phyloP scores from a whole-genome alignment of 2,329 filamentous ascomycete species.

The Zelopaecilomyces penicillatus region DNA sequence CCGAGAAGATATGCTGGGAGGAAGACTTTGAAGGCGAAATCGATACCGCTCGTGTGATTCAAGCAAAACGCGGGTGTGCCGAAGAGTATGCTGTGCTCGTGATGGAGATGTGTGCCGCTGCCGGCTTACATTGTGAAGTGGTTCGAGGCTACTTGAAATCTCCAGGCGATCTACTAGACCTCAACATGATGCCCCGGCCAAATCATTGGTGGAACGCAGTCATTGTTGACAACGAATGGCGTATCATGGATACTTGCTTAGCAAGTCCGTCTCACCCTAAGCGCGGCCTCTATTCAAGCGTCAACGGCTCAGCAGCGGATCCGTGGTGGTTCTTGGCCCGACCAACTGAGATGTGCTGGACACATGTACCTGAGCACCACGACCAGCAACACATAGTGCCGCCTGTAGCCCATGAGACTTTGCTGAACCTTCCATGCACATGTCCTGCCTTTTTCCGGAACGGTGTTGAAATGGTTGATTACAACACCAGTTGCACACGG shows the following conservation, averaged over 20 bases:
- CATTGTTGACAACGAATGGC: slow-evolving; percentile 88
- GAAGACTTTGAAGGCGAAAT: slow-evolving; percentile 83
- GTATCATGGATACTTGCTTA: slow-evolving; percentile 88
- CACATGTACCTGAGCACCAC: slow-evolving; percentile 81
- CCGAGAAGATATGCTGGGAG: slow-evolving; percentile 93
- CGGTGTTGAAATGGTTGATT: slow-evolving; percentile 70
- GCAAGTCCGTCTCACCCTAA: slow-evolving; percentile 85
- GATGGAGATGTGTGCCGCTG: slow-evolving; percentile 85
- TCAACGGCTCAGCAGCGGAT: slow-evolving; percentile 63
- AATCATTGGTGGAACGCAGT: slow-evolving; percentile 99
- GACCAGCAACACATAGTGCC: slow-evolving; percentile 91
- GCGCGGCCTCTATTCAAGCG: slow-evolving; percentile 67
- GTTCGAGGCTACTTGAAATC: slow-evolving; percentile 85
- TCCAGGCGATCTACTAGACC: slow-evolving; percentile 74
- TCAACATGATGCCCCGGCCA: slow-evolving; percentile 71
- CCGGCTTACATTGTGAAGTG: slow-evolving; percentile 80
- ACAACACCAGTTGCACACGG: slow-evolving; percentile 77
- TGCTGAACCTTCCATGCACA: slow-evolving; percentile 78
- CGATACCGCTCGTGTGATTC: slow-evolving; percentile 75
- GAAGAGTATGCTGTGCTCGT: slow-evolving; percentile 87
- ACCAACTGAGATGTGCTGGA: slow-evolving; percentile 88
- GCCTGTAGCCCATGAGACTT: slow-evolving; percentile 72
- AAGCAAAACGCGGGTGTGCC: slow-evolving; percentile 73
- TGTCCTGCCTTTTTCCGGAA: slow-evolving; percentile 86
- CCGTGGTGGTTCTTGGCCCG: slow-evolving; percentile 89